Percentiles rank a stretch among this genome's conserved stretches.
Evolutionary conservation across 495 filamentous ascomycete species (phyloP).

Genomic region (Clohesyomyces aquaticus): DNA sequence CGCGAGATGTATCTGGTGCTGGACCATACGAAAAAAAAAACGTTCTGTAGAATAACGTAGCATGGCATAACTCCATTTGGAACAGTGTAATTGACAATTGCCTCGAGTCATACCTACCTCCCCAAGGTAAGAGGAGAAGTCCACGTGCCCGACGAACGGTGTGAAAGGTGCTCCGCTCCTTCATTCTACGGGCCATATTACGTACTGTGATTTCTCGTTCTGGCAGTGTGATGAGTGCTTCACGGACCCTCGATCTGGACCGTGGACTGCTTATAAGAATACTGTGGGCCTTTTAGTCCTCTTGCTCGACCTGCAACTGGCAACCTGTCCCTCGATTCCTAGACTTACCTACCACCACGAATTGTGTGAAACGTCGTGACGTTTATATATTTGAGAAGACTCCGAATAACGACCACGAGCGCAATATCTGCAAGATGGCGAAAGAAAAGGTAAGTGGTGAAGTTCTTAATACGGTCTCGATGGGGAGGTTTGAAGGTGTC

Average conservation of each 20-base stretch:
- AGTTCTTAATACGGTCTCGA: too few species aligned
- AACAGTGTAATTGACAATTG: too few species aligned
- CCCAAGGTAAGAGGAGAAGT: neutral
- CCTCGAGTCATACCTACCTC: too few species aligned
- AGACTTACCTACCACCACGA: neutral
- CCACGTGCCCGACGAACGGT: too few species aligned
- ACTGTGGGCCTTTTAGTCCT: neutral
- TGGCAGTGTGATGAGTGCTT: too few species aligned
- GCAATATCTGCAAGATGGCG: neutral
- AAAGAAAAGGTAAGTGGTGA: neutral
- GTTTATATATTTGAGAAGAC: neutral
- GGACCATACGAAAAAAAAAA: too few species aligned
- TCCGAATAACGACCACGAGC: neutral
- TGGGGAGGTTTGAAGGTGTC: too few species aligned
- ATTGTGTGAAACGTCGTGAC: neutral
- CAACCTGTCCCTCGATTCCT: neutral
- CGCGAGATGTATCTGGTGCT: too few species aligned
- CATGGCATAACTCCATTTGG: too few species aligned
- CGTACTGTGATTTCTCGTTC: slow-evolving; percentile 1
- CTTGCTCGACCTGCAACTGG: neutral
- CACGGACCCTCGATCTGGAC: too few species aligned
- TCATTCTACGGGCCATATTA: neutral
- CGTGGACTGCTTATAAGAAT: too few species aligned
- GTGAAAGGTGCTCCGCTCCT: neutral
- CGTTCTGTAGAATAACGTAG: too few species aligned